Conservation (phyloP, 192 early-diverging fungal species). For the Obelidium mucronatum region DNA sequence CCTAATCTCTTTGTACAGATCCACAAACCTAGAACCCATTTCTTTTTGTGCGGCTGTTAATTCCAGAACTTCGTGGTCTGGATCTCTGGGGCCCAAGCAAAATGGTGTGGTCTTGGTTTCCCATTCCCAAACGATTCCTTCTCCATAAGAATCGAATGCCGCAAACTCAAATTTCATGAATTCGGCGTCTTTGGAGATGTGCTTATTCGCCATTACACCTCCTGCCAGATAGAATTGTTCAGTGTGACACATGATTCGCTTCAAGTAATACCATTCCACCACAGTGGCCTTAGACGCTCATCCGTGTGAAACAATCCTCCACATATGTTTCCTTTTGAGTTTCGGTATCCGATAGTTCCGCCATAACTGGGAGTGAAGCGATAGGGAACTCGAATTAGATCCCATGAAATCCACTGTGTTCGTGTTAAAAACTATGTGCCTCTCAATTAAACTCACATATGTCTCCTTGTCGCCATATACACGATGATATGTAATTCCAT, state of each 20-base stretch:
- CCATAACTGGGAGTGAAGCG: slow-evolving; percentile 61
- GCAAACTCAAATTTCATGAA: slow-evolving; percentile 17
- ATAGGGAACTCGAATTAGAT: slow-evolving; percentile 66
- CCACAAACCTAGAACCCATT: neutral
- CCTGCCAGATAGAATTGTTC: too few relatives aligned
- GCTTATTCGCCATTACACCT: slow-evolving; percentile 52
- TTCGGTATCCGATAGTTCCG: slow-evolving; percentile 61
- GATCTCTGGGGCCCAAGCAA: slow-evolving; percentile 35
- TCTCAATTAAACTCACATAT: slow-evolving; percentile 41
- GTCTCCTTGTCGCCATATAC: slow-evolving; percentile 60
- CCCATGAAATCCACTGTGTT: slow-evolving; percentile 64
- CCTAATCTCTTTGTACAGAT: slow-evolving; percentile 31
- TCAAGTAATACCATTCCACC: slow-evolving; percentile 54
- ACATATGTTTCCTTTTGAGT: slow-evolving; percentile 36
- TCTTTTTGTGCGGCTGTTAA: slow-evolving; percentile 6
- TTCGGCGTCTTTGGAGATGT: slow-evolving; percentile 5
- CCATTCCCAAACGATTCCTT: slow-evolving; percentile 45
- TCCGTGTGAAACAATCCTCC: slow-evolving; percentile 42
- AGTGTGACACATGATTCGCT: slow-evolving; percentile 69
- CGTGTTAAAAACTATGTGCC: slow-evolving; percentile 44
- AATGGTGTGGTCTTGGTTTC: slow-evolving; percentile 45
- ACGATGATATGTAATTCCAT: slow-evolving; percentile 34
- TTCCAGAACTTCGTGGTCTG: slow-evolving; percentile 15
- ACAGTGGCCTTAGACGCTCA: slow-evolving; percentile 35
- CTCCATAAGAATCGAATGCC: slow-evolving; percentile 8